Evolutionary conservation across 768 basidiomycete species (phyloP), one percentile per base, ranked within the genome.

Genomic region (Suillus bovinus): DNA sequence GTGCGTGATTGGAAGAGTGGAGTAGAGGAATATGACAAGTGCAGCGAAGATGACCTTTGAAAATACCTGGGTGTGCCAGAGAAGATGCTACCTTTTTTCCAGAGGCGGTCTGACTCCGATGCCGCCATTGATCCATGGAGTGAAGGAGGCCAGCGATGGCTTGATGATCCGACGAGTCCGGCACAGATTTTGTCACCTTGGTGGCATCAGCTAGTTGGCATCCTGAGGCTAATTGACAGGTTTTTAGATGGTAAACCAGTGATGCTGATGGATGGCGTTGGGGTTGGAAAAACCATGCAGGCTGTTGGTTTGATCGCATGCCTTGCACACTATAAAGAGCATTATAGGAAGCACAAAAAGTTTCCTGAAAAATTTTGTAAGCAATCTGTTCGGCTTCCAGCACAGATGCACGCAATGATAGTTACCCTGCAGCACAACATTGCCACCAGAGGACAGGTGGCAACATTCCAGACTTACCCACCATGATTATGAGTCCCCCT

Each of bases 281-380:
- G 72, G 0, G 60, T 74, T 2, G 68, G 71, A 0, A 73, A 73
- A 47, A 72, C 67, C 0, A 42, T 73, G 2, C 67, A 73, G 14
- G 66, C 63, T 0, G 59, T 74, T 2, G 64, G 68, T 0, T 11
- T 66, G 2, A 62, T 74, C 2, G 59, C 63, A 3, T 59, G 62
- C 17, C 38, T 67, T 1, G 36, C 67, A 1, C 66, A 58, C 56
- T 71, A 61, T 9, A 33, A 27, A 0, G 10, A 29, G 0, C 22
- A 33, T 20, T 61, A n/a, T 10, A n/a, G 42, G 9, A 42, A n/a
- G n/a, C 42, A 42, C 4, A n/a, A n/a, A 4, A 42, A 42, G 42
- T 42, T 42, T 10, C 42, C 42, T 42, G 42, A n/a, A 9, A 42
- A 42, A 42, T 42, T 42, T 42, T 9, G 42, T n/a, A n/a, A 42